Base-by-base conservation (phyloP, 345 rosid species). In the Brassica nigra region DNA sequence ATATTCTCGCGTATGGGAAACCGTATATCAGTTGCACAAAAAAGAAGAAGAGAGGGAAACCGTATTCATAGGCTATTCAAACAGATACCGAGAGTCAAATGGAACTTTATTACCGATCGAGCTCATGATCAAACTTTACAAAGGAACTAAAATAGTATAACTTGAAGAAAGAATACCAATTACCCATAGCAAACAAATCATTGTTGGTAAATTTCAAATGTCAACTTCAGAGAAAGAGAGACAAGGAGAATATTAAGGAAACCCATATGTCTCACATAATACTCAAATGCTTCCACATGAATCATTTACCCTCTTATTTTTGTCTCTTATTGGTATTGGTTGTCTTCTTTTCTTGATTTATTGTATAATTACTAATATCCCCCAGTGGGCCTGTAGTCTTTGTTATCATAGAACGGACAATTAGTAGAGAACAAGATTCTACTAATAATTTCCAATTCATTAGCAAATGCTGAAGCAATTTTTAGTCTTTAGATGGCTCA, bases 61-160 rank as follows among this genome's bases (percentile, higher is more conserved):
- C 31, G 63, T 3, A 23, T 75, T 15, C 30, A 27, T 30, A 68
- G 16, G 71, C 29, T 75, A 55, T 27, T 76, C 34, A 62, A 27
- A 63, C 7, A 78, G 15, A 52, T 4, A 52, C 3, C 27, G 5
- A 62, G 39, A 57, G 54, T 27, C 62, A 55, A 57, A 23, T 49
- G 66, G 49, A 58, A 66, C 82, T 73, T 78, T 74, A 34, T 29
- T 14, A 52, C n/a, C 63, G n/a, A 59, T 5, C 39, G 63, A 66
- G 73, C 15, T 67, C 69, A 80, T 80, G 54, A 75, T 54, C 28
- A 54, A 74, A 74, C 83, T 80, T 80, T 80, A 62, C 71, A 75
- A 62, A 74, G n/a, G 14, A 67, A 28, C 64, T n/a, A 63, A 71
- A 78, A 42, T 71, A 16, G 15, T 59, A 59, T 34, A 70, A 62